A percentile compares a stretch with the other conserved stretches of the same genome.
Conservation (phyloP, 2,329 filamentous ascomycete genomes). For the Penicillium sp. region DNA sequence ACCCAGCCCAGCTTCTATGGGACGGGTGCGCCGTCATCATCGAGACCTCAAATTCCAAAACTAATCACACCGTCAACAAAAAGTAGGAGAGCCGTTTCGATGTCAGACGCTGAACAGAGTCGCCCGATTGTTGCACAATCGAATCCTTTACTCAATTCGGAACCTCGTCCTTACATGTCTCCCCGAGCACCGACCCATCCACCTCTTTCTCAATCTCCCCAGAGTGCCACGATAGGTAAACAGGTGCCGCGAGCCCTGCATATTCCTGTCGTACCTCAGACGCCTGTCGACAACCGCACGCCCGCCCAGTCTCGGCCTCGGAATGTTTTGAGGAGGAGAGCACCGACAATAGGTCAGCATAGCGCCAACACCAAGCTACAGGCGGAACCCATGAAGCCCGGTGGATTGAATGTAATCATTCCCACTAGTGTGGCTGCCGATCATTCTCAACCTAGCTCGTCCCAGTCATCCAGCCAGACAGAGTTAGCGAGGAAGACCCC, state of each 20-base stretch:
- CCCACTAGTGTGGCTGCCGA: slow-evolving; percentile 26
- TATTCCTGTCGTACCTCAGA: slow-evolving; percentile 17
- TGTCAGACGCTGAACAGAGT: slow-evolving; percentile 35
- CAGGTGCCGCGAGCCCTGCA: slow-evolving; percentile 11
- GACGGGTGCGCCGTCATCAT: slow-evolving; percentile 25
- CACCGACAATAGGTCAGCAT: slow-evolving; percentile 46
- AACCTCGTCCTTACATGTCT: slow-evolving; percentile 35
- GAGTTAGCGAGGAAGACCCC: slow-evolving; percentile 17
- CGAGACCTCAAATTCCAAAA: slow-evolving; percentile 35
- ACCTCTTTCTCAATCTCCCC: slow-evolving; percentile 19
- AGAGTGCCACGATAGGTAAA: slow-evolving; percentile 12
- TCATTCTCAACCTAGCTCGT: slow-evolving; percentile 23
- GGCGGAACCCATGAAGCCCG: slow-evolving; percentile 15
- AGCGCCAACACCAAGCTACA: slow-evolving; percentile 27
- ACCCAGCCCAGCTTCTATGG: slow-evolving; percentile 22
- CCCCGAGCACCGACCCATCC: slow-evolving; percentile 35
- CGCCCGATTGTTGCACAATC: slow-evolving; percentile 25
- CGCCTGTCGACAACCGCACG: slow-evolving; percentile 22
- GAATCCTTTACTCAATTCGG: slow-evolving; percentile 27
- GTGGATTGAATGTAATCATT: slow-evolving; percentile 40
- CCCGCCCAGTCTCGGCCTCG: slow-evolving; percentile 34
- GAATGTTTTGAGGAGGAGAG: slow-evolving; percentile 49
- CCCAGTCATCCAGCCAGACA: slow-evolving; percentile 21
- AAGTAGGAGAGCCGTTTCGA: slow-evolving; percentile 32
- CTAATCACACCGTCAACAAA: slow-evolving; percentile 28